These are phyloP conservation scores for Diaporthe amygdali DNA, from an alignment of 2,329 filamentous ascomycete species.

Conservation along the genomic window DNA sequence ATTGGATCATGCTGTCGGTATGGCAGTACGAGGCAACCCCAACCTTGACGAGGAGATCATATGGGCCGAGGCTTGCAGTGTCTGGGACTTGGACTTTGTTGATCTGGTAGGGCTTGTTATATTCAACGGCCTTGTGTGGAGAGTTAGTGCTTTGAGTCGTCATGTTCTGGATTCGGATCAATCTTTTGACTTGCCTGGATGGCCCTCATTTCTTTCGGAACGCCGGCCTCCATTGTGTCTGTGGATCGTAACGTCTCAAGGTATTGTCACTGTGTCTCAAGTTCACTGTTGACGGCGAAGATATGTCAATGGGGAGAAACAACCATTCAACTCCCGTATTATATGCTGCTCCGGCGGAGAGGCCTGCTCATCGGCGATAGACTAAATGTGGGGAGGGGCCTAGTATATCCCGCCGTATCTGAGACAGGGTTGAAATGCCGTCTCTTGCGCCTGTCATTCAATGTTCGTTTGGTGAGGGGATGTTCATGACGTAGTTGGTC, in stretches of 20 bases:
- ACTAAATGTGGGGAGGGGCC: not conserved
- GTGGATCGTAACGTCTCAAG: not conserved
- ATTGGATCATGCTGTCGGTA: slow-evolving; percentile 62
- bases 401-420: too few relatives aligned
- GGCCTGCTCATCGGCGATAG: not conserved
- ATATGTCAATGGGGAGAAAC: not conserved
- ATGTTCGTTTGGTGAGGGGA: not conserved
- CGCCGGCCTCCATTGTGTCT: not conserved
- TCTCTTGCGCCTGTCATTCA: not conserved
- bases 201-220: slow-evolving; percentile 21
- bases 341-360: not conserved
- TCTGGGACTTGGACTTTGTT: slow-evolving; percentile 55
- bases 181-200: slow-evolving; percentile 11
- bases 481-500: not conserved
- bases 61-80: slow-evolving; percentile 48
- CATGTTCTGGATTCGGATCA: too few relatives aligned
- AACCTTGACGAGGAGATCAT: slow-evolving; percentile 65
- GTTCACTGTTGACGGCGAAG: not conserved
- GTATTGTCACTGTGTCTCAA: too few relatives aligned
- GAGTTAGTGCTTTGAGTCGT: not conserved
- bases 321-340: not conserved
- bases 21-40: slow-evolving; percentile 67
- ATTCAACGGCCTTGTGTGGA: slow-evolving; percentile 39
- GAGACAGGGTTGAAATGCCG: not conserved
- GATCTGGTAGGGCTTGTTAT: slow-evolving; percentile 60